A percentile compares a stretch with the other conserved stretches of the same genome.
These are phyloP conservation scores for Fusarium coicis DNA, from an alignment of 2,329 filamentous ascomycete species.

Conservation along the genomic window DNA sequence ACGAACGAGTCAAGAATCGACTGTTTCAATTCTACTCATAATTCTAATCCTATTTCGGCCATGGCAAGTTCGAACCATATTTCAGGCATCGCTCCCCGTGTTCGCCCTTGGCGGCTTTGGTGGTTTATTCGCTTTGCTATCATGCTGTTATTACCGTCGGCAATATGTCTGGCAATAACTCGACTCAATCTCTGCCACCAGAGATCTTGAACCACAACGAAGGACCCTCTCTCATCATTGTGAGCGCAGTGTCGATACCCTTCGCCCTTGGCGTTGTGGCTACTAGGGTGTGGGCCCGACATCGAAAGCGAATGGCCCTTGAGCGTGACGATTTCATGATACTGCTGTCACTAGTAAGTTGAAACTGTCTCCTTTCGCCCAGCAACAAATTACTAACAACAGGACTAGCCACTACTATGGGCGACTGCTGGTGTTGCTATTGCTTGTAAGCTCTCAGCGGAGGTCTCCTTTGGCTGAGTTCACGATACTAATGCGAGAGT, in stretches of 20 bases:
- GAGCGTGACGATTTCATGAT: slow-evolving; percentile 2
- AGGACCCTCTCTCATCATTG: neutral
- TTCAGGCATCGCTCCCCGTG: neutral
- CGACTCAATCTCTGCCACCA: neutral
- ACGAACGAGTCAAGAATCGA: neutral
- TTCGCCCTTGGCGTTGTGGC: neutral
- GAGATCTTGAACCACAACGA: neutral
- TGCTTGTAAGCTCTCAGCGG: neutral
- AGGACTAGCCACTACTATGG: neutral
- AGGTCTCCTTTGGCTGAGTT: too few species aligned
- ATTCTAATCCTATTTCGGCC: neutral
- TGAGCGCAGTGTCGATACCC: neutral
- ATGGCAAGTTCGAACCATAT: neutral
- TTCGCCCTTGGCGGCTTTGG: fast-evolving
- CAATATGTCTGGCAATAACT: neutral
- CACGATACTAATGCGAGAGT: too few species aligned
- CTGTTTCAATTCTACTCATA: neutral
- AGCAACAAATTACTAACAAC: fast-evolving
- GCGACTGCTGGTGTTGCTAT: neutral
- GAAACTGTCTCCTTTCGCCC: fast-evolving
- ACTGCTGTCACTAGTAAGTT: too few species aligned
- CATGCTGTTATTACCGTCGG: fast-evolving
- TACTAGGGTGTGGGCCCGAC: neutral
- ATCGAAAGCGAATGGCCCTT: neutral
- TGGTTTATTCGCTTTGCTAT: fast-evolving